phyloP scores from a whole-genome alignment of 148 eudicot genomes.

The Fagopyrum tataricum region DNA sequence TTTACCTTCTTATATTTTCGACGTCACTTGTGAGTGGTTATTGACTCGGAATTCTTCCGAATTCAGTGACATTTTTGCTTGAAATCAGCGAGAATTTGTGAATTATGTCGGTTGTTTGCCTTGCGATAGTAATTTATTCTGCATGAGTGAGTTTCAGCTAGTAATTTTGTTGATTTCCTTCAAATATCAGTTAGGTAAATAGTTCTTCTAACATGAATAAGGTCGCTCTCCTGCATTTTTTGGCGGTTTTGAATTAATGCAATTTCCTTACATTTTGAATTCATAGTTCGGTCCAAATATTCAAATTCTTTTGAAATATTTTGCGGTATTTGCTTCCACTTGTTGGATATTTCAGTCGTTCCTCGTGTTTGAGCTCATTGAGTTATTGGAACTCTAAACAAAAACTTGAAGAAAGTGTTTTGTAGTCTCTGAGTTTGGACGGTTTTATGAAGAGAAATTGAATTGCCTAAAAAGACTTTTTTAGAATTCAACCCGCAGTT shows the following conservation, averaged over 20 bases:
- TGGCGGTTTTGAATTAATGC: background rate
- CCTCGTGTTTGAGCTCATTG: background rate
- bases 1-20: background rate
- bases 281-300: background rate
- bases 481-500: too few relatives aligned
- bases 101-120: background rate
- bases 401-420: constrained; percentile 1
- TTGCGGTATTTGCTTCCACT: background rate
- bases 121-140: background rate
- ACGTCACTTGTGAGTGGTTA: background rate
- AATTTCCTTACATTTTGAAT: background rate
- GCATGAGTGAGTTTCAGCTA: constrained; percentile 3
- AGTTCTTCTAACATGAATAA: background rate
- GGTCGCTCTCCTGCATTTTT: background rate
- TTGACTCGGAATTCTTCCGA: background rate
- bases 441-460: background rate
- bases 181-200: background rate
- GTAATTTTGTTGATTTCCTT: background rate
- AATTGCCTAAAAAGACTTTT: too few relatives aligned
- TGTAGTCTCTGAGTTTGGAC: background rate
- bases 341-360: background rate
- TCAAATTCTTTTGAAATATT: background rate
- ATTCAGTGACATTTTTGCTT: background rate
- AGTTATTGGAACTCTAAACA: background rate
- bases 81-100: background rate